Evolutionary conservation across 176 grass and related monocot species (phyloP).

Genomic region (Paspalum notatum): DNA sequence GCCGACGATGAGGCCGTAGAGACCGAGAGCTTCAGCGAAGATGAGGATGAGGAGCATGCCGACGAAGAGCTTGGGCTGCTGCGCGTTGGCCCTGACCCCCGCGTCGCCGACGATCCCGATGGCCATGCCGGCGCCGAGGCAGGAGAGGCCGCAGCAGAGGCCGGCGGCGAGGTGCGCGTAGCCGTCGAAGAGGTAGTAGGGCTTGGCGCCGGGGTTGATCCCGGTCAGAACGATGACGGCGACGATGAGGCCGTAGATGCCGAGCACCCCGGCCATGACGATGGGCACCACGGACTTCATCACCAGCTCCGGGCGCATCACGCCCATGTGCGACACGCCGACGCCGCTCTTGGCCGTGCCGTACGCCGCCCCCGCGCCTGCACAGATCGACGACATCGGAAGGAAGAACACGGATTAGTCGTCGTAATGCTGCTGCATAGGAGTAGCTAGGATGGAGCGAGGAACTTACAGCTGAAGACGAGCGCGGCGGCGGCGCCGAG

Average conservation of each 20-base stretch:
- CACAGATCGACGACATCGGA: background rate
- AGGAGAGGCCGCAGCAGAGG: background rate
- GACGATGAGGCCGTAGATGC: constrained; percentile 78
- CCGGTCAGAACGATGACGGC: constrained; percentile 22
- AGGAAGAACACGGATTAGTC: no score
- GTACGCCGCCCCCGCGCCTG: constrained; percentile 73
- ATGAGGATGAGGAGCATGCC: constrained; percentile 37
- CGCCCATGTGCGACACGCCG: constrained; percentile 68
- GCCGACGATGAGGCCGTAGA: constrained; percentile 40
- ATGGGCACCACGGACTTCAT: constrained; percentile 77
- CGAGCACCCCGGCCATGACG: constrained; percentile 77
- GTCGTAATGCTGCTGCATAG: no score
- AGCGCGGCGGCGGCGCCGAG: constrained; percentile 96
- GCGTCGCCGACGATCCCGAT: constrained; percentile 46
- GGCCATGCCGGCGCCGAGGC: constrained; percentile 35
- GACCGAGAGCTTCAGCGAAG: constrained; percentile 31
- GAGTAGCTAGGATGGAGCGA: no score
- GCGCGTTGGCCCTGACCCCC: constrained; percentile 43
- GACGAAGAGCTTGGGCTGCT: constrained; percentile 42
- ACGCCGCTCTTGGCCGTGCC: constrained; percentile 75
- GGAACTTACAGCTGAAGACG: constrained; percentile 15
- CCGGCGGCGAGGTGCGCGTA: constrained; percentile 26
- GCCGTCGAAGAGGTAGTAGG: constrained; percentile 39
- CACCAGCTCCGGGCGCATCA: constrained; percentile 73
- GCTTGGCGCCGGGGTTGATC: constrained; percentile 16